phyloP scores from a whole-genome alignment of 1,284 basidiomycete genomes.

The Leccinum griseonigrum region DNA sequence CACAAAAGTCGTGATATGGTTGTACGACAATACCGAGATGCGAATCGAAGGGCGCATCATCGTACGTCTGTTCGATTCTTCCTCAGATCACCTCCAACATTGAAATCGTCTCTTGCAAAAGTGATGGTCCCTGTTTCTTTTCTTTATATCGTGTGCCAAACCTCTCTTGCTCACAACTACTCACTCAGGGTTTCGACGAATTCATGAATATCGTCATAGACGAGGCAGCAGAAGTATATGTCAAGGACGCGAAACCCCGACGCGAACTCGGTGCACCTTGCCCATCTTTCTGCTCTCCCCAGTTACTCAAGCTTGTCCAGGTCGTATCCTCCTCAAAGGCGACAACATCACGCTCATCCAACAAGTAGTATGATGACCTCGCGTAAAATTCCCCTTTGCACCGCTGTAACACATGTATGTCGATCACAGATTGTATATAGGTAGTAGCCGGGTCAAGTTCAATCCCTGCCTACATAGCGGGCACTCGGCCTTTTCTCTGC shows the following conservation, averaged over 20 bases:
- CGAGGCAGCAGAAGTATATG: constrained; percentile 90
- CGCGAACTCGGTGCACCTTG: constrained; percentile 65
- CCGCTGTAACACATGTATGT: neutral
- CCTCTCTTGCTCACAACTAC: constrained; percentile 9
- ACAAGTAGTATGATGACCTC: constrained; percentile 44
- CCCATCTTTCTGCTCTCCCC: neutral
- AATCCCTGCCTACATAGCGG: constrained; percentile 83
- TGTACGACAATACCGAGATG: constrained; percentile 98
- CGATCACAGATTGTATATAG: constrained; percentile 78
- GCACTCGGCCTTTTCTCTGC: constrained; percentile 88
- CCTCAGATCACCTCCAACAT: constrained; percentile 21
- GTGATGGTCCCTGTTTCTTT: constrained; percentile 16
- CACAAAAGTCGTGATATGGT: constrained; percentile 89
- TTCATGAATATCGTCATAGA: constrained; percentile 99
- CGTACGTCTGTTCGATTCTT: constrained; percentile 54
- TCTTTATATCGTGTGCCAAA: constrained; percentile 2
- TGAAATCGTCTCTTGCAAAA: constrained; percentile 30
- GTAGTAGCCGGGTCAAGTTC: constrained; percentile 69
- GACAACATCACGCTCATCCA: constrained; percentile 97
- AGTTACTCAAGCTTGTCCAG: constrained; percentile 40
- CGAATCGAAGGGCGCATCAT: constrained; percentile 96
- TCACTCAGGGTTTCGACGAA: constrained; percentile 91
- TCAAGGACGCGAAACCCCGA: constrained; percentile 83
- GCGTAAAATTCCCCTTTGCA: constrained; percentile 16
- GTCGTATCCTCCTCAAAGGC: constrained; percentile 91